A percentile compares a stretch with the other conserved stretches of the same genome.
phyloP scores from a whole-genome alignment of 2,329 filamentous ascomycete genomes.

The Beauveria brongniartii region DNA sequence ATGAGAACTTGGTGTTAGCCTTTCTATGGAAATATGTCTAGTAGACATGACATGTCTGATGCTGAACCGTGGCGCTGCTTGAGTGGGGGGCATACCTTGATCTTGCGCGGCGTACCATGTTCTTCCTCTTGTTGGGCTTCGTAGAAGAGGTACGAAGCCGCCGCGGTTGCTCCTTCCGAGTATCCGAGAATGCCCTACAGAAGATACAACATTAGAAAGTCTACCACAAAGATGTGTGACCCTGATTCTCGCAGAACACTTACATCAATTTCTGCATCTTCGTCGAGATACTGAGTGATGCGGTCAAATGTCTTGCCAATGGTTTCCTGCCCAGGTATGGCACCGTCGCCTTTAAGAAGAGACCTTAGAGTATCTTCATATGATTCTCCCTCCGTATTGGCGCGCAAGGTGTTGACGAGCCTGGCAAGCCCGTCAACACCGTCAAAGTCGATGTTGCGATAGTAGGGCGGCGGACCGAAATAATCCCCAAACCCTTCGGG shows the following conservation, averaged over 20 bases:
- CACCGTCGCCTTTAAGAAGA: slow-evolving; percentile 28
- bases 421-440: slow-evolving; percentile 35
- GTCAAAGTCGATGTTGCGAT: slow-evolving; percentile 44
- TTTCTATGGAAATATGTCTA: neutral
- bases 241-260: neutral
- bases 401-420: slow-evolving; percentile 42
- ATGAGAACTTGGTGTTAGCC: neutral
- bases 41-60: neutral
- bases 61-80: neutral
- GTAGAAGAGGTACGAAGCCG: slow-evolving; percentile 43
- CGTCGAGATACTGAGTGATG: slow-evolving; percentile 37
- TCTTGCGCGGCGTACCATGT: slow-evolving; percentile 24
- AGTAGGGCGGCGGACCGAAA: slow-evolving; percentile 48
- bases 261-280: slow-evolving; percentile 23
- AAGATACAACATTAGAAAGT: neutral
- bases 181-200: slow-evolving; percentile 47
- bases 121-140: slow-evolving; percentile 32
- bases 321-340: slow-evolving; percentile 10
- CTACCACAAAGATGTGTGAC: neutral
- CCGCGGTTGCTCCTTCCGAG: slow-evolving; percentile 51
- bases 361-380: slow-evolving; percentile 49
- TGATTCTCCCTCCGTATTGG: slow-evolving; percentile 43
- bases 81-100: slow-evolving; percentile 22
- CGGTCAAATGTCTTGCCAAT: slow-evolving; percentile 15
- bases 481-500: slow-evolving; percentile 48